A percentile compares a stretch with the other conserved stretches of the same genome.
phyloP scores from a whole-genome alignment of 306 rosid species.

The Castanea mollissima region DNA sequence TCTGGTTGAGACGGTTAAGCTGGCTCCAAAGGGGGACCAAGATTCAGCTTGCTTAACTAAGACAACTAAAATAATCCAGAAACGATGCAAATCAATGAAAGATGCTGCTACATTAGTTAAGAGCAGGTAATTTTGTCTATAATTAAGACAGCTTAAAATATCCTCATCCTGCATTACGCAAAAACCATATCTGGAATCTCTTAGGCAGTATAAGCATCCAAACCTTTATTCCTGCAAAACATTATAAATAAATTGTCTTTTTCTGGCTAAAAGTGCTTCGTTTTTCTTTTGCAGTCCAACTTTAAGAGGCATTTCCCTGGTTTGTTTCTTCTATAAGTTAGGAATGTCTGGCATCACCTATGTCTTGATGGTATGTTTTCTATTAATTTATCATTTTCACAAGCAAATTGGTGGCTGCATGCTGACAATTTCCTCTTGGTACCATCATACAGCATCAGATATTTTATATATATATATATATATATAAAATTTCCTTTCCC shows the following conservation, averaged over 20 bases:
- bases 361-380: conserved; percentile 56
- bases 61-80: conserved; percentile 33
- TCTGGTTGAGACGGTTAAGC: conserved; percentile 51
- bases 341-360: conserved; percentile 74
- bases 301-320: conserved; percentile 64
- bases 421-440: too few species aligned
- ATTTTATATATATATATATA: too few species aligned
- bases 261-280: background rate
- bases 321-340: conserved; percentile 71
- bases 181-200: background rate
- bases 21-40: conserved; percentile 24
- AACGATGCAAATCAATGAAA: conserved; percentile 60
- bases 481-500: too few species aligned
- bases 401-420: too few species aligned
- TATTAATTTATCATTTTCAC: background rate
- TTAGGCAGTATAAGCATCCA: background rate
- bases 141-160: background rate
- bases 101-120: conserved; percentile 55
- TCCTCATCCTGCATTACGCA: background rate
- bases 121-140: conserved; percentile 44
- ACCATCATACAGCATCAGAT: too few species aligned
- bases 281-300: conserved; percentile 55
- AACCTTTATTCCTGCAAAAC: background rate
- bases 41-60: conserved; percentile 41
- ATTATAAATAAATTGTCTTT: background rate